Conservation (phyloP, 306 rosid genomes). For the Vigna unguiculata region DNA sequence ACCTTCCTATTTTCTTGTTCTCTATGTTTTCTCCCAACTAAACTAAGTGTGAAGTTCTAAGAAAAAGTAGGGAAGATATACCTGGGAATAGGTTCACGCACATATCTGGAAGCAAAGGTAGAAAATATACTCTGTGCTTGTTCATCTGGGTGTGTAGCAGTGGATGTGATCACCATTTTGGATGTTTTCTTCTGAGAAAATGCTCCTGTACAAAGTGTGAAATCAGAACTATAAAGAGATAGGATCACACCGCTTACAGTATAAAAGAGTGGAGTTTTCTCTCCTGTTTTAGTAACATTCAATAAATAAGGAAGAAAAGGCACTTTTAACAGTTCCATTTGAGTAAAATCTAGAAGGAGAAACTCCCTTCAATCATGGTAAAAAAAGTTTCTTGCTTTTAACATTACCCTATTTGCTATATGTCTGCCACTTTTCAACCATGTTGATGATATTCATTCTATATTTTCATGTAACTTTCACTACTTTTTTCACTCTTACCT, state of each 20-base stretch:
- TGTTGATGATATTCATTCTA: neutral
- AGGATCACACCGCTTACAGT: neutral
- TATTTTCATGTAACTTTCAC: neutral
- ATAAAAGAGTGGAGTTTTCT: neutral
- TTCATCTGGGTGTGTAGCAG: slow-evolving; percentile 48
- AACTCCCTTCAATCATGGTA: neutral
- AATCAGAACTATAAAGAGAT: neutral
- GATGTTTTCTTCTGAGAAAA: slow-evolving; percentile 1
- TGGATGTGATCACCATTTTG: slow-evolving; percentile 60
- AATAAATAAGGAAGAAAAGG: neutral
- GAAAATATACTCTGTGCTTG: slow-evolving; percentile 39
- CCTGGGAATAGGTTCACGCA: slow-evolving; percentile 58
- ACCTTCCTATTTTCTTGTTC: neutral
- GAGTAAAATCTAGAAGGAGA: neutral
- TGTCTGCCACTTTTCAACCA: neutral
- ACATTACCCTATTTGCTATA: no score
- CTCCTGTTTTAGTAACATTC: neutral
- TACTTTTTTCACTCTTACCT: neutral
- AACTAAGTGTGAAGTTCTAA: neutral
- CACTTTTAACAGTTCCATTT: neutral
- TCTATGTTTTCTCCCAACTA: neutral
- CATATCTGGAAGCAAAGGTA: slow-evolving; percentile 77
- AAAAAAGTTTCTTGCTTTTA: neutral
- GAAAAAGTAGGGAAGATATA: slow-evolving; percentile 29
- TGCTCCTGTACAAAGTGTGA: neutral